Evolutionary conservation across 1,284 basidiomycete genomes (phyloP).

Genomic region (Cutaneotrichosporon sp.): DNA sequence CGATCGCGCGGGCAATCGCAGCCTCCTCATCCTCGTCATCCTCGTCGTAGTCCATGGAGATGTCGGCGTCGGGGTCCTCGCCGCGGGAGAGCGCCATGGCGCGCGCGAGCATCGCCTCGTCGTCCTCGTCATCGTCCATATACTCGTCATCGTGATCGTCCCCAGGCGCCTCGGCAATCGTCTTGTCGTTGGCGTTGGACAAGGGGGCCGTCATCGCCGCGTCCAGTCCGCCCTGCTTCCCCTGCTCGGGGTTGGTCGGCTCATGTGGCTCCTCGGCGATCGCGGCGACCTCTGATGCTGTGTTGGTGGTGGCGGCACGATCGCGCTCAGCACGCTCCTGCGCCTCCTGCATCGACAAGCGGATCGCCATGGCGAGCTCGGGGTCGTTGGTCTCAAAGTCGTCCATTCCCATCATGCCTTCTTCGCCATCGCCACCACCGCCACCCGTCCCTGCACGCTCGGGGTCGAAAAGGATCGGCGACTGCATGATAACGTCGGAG

Average conservation of each 20-base stretch:
- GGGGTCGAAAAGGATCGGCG: constrained; percentile 78
- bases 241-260: constrained; percentile 21
- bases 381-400: constrained; percentile 88
- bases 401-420: constrained; percentile 63
- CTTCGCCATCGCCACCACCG: constrained; percentile 42
- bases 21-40: constrained; percentile 58
- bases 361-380: constrained; percentile 94
- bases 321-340: constrained; percentile 59
- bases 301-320: constrained; percentile 25
- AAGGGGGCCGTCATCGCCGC: constrained; percentile 31
- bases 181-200: constrained; percentile 31
- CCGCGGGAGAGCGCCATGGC: constrained; percentile 49
- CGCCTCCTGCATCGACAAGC: constrained; percentile 97
- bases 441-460: constrained; percentile 63
- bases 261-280: constrained; percentile 11
- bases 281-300: constrained; percentile 17
- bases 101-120: constrained; percentile 45
- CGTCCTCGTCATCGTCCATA: constrained; percentile 41
- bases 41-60: constrained; percentile 45
- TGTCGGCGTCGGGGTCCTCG: constrained; percentile 37
- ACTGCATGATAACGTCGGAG: constrained; percentile 78
- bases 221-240: constrained; percentile 23
- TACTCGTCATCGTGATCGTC: constrained; percentile 25
- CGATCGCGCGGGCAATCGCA: constrained; percentile 64
- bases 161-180: constrained; percentile 28